Percentiles rank a stretch among this genome's conserved stretches.
These are phyloP conservation scores for Phylloboletellus chloephorus DNA, from an alignment of 1,284 basidiomycete species.

Conservation along the genomic window DNA sequence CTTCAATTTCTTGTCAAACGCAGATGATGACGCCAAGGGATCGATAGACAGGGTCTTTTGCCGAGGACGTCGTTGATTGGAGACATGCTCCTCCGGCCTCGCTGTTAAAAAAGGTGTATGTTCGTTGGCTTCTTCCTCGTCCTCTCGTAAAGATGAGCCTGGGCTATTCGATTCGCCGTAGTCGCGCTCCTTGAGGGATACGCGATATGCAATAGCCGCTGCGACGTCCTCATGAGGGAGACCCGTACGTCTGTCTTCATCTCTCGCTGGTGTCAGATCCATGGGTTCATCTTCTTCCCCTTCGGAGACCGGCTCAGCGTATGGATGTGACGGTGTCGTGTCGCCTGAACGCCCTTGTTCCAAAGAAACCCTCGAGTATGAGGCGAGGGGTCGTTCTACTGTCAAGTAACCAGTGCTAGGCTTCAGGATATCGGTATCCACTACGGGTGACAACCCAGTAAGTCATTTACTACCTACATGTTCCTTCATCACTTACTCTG, in stretches of 20 bases:
- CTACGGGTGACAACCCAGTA: constrained; percentile 35
- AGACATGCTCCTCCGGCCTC: constrained; percentile 18
- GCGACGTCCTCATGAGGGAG: constrained; percentile 65
- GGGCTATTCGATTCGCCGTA: constrained; percentile 14
- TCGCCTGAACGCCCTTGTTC: constrained; percentile 45
- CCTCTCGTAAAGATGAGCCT: constrained; percentile 8
- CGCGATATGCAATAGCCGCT: constrained; percentile 79
- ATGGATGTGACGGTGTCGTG: constrained; percentile 48
- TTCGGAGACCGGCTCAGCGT: constrained; percentile 85
- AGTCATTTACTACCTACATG: neutral
- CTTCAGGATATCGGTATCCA: constrained; percentile 92
- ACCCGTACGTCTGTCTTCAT: constrained; percentile 77
- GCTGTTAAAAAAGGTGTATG: constrained; percentile 37
- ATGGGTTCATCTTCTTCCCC: constrained; percentile 83
- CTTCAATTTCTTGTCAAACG: constrained; percentile 77
- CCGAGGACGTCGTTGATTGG: constrained; percentile 27
- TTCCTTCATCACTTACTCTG: constrained; percentile 60
- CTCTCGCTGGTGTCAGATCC: constrained; percentile 60
- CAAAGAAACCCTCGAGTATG: constrained; percentile 42
- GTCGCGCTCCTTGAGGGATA: constrained; percentile 56
- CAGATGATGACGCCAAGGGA: constrained; percentile 75
- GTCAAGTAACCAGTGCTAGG: constrained; percentile 72
- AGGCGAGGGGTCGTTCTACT: constrained; percentile 67
- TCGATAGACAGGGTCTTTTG: constrained; percentile 64
- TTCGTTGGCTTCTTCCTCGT: constrained; percentile 38